Conservation (phyloP, 2,329 filamentous ascomycete genomes). For the Arthrobotrys conoides region DNA sequence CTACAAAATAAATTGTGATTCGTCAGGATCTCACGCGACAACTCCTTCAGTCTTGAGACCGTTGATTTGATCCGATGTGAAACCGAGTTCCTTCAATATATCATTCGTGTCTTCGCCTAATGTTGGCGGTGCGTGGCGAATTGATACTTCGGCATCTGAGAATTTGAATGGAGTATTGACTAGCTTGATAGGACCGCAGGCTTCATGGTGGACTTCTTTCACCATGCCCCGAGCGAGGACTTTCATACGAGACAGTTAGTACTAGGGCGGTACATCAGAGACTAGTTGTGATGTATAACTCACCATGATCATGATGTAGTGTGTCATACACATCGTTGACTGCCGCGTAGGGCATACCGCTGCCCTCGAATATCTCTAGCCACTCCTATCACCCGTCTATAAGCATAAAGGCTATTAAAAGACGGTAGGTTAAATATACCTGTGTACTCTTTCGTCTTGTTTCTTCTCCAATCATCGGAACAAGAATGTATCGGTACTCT, state of each 20-base stretch:
- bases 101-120: constrained; percentile 90
- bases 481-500: constrained; percentile 80
- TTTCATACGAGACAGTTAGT: constrained; percentile 63
- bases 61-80: constrained; percentile 71
- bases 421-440: constrained; percentile 29
- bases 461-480: constrained; percentile 81
- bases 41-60: constrained; percentile 77
- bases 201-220: constrained; percentile 83
- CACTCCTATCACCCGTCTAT: constrained; percentile 74
- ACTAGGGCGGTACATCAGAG: background rate
- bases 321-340: constrained; percentile 93
- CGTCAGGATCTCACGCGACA: constrained; percentile 69
- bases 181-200: constrained; percentile 87
- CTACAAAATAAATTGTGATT: background rate
- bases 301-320: constrained; percentile 85
- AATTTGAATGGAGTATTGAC: constrained; percentile 97
- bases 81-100: constrained; percentile 74
- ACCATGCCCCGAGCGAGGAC: constrained; percentile 87
- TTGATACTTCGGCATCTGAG: constrained; percentile 82
- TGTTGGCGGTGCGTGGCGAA: constrained; percentile 84
- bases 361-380: constrained; percentile 88
- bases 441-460: constrained; percentile 82
- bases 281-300: constrained; percentile 62
- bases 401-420: background rate
- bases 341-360: constrained; percentile 92